Percentiles rank a stretch among this genome's conserved stretches.
Evolutionary conservation across 768 basidiomycete genomes (phyloP).

Genomic region (Podaxis mareebaensis): DNA sequence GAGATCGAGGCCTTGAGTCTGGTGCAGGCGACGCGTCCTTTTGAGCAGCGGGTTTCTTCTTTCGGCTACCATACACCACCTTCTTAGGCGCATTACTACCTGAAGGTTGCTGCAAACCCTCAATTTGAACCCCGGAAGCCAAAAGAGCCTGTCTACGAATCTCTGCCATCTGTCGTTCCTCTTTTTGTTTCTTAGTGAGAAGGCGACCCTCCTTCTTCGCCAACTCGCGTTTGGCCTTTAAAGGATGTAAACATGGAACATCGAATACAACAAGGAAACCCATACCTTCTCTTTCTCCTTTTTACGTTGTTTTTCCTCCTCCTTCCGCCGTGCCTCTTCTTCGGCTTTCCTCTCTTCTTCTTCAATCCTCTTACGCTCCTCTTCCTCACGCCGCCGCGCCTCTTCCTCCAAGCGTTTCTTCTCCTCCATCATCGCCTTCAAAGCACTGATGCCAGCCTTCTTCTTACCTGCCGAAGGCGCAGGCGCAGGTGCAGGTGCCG

Average conservation of each 20-base stretch:
- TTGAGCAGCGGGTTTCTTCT: slow-evolving; percentile 63
- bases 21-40: slow-evolving; percentile 58
- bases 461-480: slow-evolving; percentile 58
- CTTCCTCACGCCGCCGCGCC: slow-evolving; percentile 66
- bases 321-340: slow-evolving; percentile 75
- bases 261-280: slow-evolving; percentile 11
- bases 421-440: slow-evolving; percentile 92
- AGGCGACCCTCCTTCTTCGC: slow-evolving; percentile 93
- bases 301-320: slow-evolving; percentile 79
- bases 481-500: slow-evolving; percentile 42
- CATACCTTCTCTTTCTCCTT: slow-evolving; percentile 89
- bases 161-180: slow-evolving; percentile 88
- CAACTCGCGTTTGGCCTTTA: slow-evolving; percentile 81
- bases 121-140: slow-evolving; percentile 86
- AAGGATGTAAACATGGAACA: slow-evolving; percentile 7
- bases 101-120: slow-evolving; percentile 73
- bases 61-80: slow-evolving; percentile 80
- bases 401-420: slow-evolving; percentile 90
- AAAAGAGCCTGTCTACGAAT: slow-evolving; percentile 88
- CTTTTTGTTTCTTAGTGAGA: slow-evolving; percentile 97
- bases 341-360: slow-evolving; percentile 82
- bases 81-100: slow-evolving; percentile 57
- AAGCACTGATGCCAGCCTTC: slow-evolving; percentile 76
- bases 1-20: slow-evolving; percentile 55
- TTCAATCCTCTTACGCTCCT: slow-evolving; percentile 78